Conservation (phyloP, 108 stramenopile species). For the Schizochytrium sp. region DNA sequence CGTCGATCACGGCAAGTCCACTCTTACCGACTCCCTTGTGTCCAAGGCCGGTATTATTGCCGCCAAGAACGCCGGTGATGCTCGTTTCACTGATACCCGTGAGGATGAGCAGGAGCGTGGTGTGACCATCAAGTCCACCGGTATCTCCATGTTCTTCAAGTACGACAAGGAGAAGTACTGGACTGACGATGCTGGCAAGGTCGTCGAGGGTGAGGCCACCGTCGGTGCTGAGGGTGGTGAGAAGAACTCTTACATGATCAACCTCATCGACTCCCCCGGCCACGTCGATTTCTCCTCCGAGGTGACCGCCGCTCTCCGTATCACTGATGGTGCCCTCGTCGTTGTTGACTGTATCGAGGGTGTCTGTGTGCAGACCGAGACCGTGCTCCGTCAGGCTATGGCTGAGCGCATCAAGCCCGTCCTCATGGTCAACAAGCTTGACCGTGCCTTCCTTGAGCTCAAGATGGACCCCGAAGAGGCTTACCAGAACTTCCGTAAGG, state of each 20-base stretch:
- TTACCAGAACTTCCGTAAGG: conserved; percentile 98
- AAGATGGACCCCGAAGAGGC: conserved; percentile 99
- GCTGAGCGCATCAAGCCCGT: conserved; percentile 96
- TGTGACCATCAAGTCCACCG: conserved; percentile 99
- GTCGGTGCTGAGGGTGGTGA: conserved; percentile 84
- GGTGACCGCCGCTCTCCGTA: conserved; percentile 99
- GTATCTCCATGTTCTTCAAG: conserved; percentile 99
- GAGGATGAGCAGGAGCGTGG: conserved; percentile 99
- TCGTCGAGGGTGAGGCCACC: conserved; percentile 48
- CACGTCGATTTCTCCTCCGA: conserved; percentile 99
- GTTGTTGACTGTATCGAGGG: conserved; percentile 99
- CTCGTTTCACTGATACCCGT: conserved; percentile 99
- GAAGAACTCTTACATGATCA: conserved; percentile 96
- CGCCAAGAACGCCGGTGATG: conserved; percentile 98
- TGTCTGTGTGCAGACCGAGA: conserved; percentile 99
- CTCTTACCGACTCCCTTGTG: conserved; percentile 98
- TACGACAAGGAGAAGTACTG: conserved; percentile 85
- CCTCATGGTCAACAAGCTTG: conserved; percentile 99
- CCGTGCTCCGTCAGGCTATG: conserved; percentile 99
- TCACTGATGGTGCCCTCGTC: conserved; percentile 99
- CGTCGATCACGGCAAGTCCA: conserved; percentile 99
- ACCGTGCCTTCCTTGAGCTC: conserved; percentile 98
- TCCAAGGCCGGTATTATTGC: conserved; percentile 99
- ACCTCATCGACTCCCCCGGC: conserved; percentile 99
- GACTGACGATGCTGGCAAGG: conserved; percentile 72